phyloP scores from a whole-genome alignment of 2,329 filamentous ascomycete species.

The Akanthomyces muscarius region DNA sequence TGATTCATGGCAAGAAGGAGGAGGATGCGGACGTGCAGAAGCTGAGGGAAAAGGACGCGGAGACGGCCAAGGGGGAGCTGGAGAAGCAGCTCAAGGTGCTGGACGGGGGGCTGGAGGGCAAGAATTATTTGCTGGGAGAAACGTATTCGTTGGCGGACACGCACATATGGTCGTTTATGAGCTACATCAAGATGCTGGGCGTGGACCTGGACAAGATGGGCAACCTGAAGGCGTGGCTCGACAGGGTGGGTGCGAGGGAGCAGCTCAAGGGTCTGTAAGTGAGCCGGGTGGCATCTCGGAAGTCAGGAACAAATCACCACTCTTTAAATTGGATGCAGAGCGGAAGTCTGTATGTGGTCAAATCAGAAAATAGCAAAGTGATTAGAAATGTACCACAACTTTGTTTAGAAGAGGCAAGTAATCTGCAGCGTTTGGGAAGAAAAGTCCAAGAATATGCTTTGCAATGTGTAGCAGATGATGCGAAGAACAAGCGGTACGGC shows the following conservation, averaged over 20 bases:
- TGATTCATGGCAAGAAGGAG: background rate
- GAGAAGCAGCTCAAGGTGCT: background rate
- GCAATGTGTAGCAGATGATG: no score
- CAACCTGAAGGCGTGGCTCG: constrained; percentile 7
- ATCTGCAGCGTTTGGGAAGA: no score
- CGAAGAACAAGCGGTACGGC: no score
- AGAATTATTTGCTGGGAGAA: constrained; percentile 2
- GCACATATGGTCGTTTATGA: constrained; percentile 15
- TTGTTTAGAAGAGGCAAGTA: no score
- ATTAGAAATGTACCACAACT: no score
- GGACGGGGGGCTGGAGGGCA: background rate
- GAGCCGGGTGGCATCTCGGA: background rate
- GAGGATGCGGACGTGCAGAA: background rate
- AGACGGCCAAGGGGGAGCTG: constrained; percentile 7
- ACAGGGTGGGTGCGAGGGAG: background rate
- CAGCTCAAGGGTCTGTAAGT: constrained; percentile 4
- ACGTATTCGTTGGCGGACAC: constrained; percentile 14
- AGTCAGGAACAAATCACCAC: background rate
- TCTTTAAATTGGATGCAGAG: background rate
- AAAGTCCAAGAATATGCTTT: no score
- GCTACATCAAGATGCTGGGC: constrained; percentile 10
- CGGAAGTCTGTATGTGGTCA: no score
- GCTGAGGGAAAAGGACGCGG: background rate
- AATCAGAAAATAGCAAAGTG: no score
- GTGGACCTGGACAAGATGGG: background rate